Base-by-base conservation (phyloP, 2,329 filamentous ascomycete genomes). In the Cryphonectria naterciae region DNA sequence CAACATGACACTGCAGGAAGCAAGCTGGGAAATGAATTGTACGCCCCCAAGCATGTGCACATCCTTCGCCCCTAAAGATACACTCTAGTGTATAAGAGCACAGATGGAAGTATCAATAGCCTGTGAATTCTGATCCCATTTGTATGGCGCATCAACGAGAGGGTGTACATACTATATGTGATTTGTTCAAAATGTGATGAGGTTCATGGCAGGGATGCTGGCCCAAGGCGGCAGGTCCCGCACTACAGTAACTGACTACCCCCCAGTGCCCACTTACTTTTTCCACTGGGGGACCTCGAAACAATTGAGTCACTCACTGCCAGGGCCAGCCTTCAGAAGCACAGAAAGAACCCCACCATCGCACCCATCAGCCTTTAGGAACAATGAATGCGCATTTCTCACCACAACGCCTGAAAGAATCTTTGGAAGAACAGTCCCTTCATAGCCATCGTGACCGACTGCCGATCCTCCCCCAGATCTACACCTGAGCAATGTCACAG, bases 401-500 rank as follows among this genome's bases (percentile, higher is more conserved):
- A 65, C 43, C 41, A 49, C 41, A 32, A 46, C 25, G 25, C 32
- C 63, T 22, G 13, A n/a, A 22, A 35, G 7, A 49, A 37, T 8
- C 28, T 65, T 10, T 49, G n/a, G 46, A 17, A 52, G 46, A 28
- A 52, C 28, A 32, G 5, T 13, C 15, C 17, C 28, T 35, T n/a
- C 25, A 17, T 62, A n/a, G 7, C 25, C n/a, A 28, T 32, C 63
- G 8, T 17, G 22, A 35, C 41, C 11, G 17, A 15, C 25, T 17
- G 13, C 8, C 8, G 15, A 52, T 35, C 63, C 37, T 22, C 17
- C 19, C 25, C 19, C 63, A n/a, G 43, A 52, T 49, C 25, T 39
- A 64, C 39, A 46, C 22, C 64, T 39, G 63, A 39, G 32, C 61
- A 70, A 86, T 86, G 85, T 85, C 85, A 74, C 81, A 76, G 46